Evolutionary conservation across 2,329 filamentous ascomycete species (phyloP).

Genomic region (Cladophialophora chaetospira): DNA sequence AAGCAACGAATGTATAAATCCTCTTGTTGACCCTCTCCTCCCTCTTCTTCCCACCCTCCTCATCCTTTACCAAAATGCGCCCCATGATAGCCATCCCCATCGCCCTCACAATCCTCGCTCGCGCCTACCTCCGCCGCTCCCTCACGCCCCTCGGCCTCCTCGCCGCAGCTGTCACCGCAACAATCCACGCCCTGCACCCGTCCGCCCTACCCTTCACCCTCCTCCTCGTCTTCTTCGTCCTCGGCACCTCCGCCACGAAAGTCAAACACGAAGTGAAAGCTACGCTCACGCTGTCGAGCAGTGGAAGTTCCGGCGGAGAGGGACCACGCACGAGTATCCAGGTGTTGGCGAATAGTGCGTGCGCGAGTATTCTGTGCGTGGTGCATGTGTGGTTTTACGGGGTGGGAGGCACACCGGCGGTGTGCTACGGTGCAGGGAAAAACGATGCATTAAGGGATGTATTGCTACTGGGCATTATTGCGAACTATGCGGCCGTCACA

Average conservation of each 20-base stretch:
- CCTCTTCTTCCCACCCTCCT: neutral
- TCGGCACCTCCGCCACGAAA: conserved; percentile 81
- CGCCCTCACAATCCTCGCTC: conserved; percentile 63
- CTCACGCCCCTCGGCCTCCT: conserved; percentile 76
- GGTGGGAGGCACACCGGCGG: neutral
- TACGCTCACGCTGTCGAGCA: conserved; percentile 73
- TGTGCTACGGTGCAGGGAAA: conserved; percentile 10
- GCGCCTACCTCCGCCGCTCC: conserved; percentile 71
- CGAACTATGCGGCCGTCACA: conserved; percentile 87
- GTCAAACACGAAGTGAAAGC: conserved; percentile 87
- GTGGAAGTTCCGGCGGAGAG: conserved; percentile 71
- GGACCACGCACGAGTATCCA: conserved; percentile 82
- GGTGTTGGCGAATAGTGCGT: conserved; percentile 84
- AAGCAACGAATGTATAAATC: too few species aligned
- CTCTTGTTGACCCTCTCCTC: neutral
- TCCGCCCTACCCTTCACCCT: conserved; percentile 90
- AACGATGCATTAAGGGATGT: conserved; percentile 47
- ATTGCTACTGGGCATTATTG: conserved; percentile 66
- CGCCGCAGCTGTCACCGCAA: conserved; percentile 71
- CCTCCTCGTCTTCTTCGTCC: conserved; percentile 80
- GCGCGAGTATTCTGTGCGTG: conserved; percentile 68
- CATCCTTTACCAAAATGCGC: conserved; percentile 39
- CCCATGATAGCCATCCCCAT: conserved; percentile 46
- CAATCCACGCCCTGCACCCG: conserved; percentile 84
- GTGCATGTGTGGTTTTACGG: conserved; percentile 25